Percentiles rank a stretch among this genome's conserved stretches.
These are phyloP conservation scores for Psilocybe tampanensis DNA, from an alignment of 768 basidiomycete species.

Conservation along the genomic window DNA sequence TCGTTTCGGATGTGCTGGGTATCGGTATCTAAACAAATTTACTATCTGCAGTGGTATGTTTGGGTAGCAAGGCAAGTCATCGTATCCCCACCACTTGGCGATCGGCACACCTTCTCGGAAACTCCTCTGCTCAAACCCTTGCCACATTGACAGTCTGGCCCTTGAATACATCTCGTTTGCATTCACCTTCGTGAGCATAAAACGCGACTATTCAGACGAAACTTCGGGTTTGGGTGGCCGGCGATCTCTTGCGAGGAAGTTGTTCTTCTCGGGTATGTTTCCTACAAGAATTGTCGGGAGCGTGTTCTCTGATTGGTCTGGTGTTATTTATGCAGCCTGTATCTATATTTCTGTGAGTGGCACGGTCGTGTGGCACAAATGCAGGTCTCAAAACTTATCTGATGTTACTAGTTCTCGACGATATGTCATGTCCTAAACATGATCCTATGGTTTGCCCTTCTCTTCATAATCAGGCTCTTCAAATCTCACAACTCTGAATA, in stretches of 20 bases:
- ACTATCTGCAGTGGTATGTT: slow-evolving; percentile 11
- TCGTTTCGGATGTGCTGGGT: not conserved
- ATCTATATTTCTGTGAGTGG: slow-evolving; percentile 12
- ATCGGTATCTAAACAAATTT: not conserved
- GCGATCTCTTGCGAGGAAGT: slow-evolving; percentile 10
- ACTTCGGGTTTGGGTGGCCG: slow-evolving; percentile 7
- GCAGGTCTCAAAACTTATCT: not conserved
- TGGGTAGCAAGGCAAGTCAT: slow-evolving; percentile 13
- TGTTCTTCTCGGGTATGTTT: slow-evolving; percentile 15
- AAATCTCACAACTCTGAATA: not conserved
- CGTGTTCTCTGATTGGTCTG: not conserved
- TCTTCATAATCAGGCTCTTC: not conserved
- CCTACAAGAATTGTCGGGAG: not conserved
- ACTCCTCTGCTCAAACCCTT: not conserved
- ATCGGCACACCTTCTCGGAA: not conserved
- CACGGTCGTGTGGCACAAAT: not conserved
- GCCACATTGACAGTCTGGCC: slow-evolving; percentile 4
- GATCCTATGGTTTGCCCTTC: slow-evolving; percentile 16
- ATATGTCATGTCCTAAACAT: slow-evolving; percentile 17
- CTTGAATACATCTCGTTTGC: slow-evolving; percentile 19
- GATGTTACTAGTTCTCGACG: slow-evolving; percentile 9
- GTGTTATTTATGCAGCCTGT: not conserved
- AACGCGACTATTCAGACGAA: slow-evolving; percentile 10
- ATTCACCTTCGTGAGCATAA: slow-evolving; percentile 12
- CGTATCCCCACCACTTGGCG: not conserved